Base-by-base conservation (phyloP, 163 green algal genomes). In the Chloromonas sp. region DNA sequence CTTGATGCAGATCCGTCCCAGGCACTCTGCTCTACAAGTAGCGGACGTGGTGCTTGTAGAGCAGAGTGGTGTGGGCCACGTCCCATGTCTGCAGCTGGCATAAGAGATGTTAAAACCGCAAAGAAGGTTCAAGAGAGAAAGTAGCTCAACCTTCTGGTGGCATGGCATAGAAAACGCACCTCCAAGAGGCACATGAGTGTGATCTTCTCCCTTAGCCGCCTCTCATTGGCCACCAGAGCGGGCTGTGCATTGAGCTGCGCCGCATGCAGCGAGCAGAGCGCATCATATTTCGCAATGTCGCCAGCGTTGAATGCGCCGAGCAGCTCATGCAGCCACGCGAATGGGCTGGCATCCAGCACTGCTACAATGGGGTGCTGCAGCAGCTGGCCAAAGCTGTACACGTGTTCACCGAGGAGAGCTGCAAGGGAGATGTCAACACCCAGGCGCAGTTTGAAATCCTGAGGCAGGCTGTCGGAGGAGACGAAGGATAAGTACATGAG, bases 381-480 rank as follows among this genome's bases (percentile, higher is more conserved):
- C 82, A 99, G 94, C 94, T 99, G 96, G 0, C 95, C 97, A 92
- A 99, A 99, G 90, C 93, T 97, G 94, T 98, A 99, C n/a, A 99
- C 88, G 86, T 95, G 90, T 74, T 99, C 95, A 1, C 96, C 97
- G 60, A 99, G 94, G 76, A 99, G 91, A n/a, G 97, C 97, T 2
- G 97, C 95, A 59, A 99, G 90, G 1, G 93, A 95, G 36, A 99
- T 91, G 91, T 99, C 97, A 61, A 99, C 96, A 3, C 95, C 96
- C 66, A 99, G 87, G 0, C 93, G 87, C 85, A 94, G 90, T 85
- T 89, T 92, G 86, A 93, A 92, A 58, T 95, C 91, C 1, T 91
- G 85, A 58, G 91, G 87, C 78, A 98, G 92, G 13, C 60, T 88
- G 71, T 98, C 96, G 3, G 91, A 92, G n/a, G 90, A 94, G 1